Evolutionary conservation across 371 early-diverging fungal species (phyloP), one percentile per base, ranked within the genome.

Genomic region (Coemansia sp.): DNA sequence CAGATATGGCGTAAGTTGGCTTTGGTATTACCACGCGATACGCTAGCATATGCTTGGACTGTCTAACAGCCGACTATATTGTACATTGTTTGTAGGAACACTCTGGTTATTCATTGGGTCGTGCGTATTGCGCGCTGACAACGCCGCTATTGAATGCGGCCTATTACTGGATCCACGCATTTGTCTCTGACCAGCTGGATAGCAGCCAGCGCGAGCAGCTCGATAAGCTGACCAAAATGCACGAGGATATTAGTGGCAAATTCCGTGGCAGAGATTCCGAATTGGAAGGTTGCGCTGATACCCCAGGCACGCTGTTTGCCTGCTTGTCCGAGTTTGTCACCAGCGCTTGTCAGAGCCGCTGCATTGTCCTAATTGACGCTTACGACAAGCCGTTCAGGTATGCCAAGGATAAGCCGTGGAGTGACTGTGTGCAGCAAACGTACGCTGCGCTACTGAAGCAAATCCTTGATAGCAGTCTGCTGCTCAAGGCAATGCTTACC

Each of bases 301-400:
- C 11, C 0, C 32, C 33, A 0, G 32, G 34, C 31, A 34, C 32
- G 5, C 50, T 50, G 34, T 51, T 51, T 51, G 52, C 36, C 1
- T 5, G 5, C 36, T 1, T 51, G 3, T 14, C 11, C 1, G 52
- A 36, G 2, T 36, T 36, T 29, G 18, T 38, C 10, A 3, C 38
- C 37, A 32, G 12, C 10, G 3, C 24, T 5, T 16, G 33, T 9
- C 8, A 9, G 2, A 5, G 37, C 43, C 39, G 31, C 32, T 52
- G 32, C 36, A 60, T 53, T 14, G 37, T 60, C 7, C 34, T 60
- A 16, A 12, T 48, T 1, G 44, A 60, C 18, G 29, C 31, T 0
- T 60, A 53, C 3, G 60, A 60, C 46, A n/a, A 1, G 9, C 40
- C 48, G 16, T 29, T 60, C 34, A 1, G n/a, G 1, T 11, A 16